Conservation (phyloP, 2,329 filamentous ascomycete genomes). For the Fusarium proliferatum region DNA sequence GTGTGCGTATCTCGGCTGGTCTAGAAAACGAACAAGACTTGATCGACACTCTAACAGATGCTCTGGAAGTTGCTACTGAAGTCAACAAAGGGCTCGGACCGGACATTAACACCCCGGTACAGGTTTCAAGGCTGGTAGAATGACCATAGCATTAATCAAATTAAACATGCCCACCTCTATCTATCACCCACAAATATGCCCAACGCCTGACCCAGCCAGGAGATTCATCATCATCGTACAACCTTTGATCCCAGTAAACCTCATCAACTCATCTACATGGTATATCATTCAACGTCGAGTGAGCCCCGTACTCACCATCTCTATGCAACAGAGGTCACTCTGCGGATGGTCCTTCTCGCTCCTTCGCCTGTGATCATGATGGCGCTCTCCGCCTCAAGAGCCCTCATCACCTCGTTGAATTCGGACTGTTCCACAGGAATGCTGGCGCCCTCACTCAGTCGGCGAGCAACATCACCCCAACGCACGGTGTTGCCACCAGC, state of each 20-base stretch:
- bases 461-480: slow-evolving; percentile 81
- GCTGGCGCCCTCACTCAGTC: slow-evolving; percentile 76
- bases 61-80: slow-evolving; percentile 44
- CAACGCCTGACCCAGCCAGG: slow-evolving; percentile 41
- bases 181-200: slow-evolving; percentile 35
- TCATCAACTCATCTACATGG: slow-evolving; percentile 33
- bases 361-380: slow-evolving; percentile 88
- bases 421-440: slow-evolving; percentile 80
- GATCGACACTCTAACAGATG: slow-evolving; percentile 52
- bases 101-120: background rate
- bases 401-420: slow-evolving; percentile 83
- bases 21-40: slow-evolving; percentile 58
- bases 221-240: slow-evolving; percentile 21
- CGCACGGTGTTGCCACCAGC: slow-evolving; percentile 74
- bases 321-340: slow-evolving; percentile 64
- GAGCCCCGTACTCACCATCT: background rate
- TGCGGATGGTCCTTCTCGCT: slow-evolving; percentile 81
- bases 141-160: slow-evolving; percentile 23
- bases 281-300: slow-evolving; percentile 42
- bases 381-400: slow-evolving; percentile 85
- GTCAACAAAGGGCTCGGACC: slow-evolving; percentile 14
- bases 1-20: slow-evolving; percentile 60
- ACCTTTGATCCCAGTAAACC: slow-evolving; percentile 13
- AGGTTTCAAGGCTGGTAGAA: background rate
- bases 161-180: slow-evolving; percentile 21